Conservation (phyloP, 768 basidiomycete genomes). For the Boletellus ananiceps region DNA sequence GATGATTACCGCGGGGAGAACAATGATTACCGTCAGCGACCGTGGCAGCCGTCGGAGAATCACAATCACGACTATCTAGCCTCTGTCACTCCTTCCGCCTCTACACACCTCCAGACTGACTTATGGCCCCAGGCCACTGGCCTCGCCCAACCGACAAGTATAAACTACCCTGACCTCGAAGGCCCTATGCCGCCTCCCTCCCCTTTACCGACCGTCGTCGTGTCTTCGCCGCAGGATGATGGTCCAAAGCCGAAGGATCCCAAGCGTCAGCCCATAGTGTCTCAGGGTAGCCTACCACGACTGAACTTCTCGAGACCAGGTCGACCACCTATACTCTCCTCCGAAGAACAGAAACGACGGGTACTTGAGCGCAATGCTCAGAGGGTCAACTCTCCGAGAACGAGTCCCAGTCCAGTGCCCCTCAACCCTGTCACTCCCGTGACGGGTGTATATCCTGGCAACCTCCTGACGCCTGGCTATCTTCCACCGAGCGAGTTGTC, state of each 20-base stretch:
- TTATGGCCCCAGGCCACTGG: slow-evolving; percentile 15
- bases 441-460: slow-evolving; percentile 17
- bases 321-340: slow-evolving; percentile 39
- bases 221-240: slow-evolving; percentile 43
- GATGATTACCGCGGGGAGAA: slow-evolving; percentile 37
- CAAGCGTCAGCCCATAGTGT: slow-evolving; percentile 40
- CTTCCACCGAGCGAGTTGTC: background rate
- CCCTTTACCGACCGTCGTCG: slow-evolving; percentile 49
- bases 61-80: slow-evolving; percentile 2
- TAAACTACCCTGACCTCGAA: slow-evolving; percentile 5
- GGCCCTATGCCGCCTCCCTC: slow-evolving; percentile 18
- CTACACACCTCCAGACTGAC: slow-evolving; percentile 6
- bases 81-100: background rate
- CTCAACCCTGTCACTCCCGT: slow-evolving; percentile 17
- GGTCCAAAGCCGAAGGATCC: slow-evolving; percentile 17
- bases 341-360: slow-evolving; percentile 37
- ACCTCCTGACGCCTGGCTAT: background rate
- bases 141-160: slow-evolving; percentile 3
- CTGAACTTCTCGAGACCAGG: slow-evolving; percentile 65
- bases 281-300: slow-evolving; percentile 28
- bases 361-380: slow-evolving; percentile 58
- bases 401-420: slow-evolving; percentile 5
- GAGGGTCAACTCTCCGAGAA: slow-evolving; percentile 32
- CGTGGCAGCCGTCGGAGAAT: background rate
- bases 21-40: slow-evolving; percentile 26